Conservation (phyloP, 2,329 filamentous ascomycete genomes). For the Chrysoporthe puriensis region DNA sequence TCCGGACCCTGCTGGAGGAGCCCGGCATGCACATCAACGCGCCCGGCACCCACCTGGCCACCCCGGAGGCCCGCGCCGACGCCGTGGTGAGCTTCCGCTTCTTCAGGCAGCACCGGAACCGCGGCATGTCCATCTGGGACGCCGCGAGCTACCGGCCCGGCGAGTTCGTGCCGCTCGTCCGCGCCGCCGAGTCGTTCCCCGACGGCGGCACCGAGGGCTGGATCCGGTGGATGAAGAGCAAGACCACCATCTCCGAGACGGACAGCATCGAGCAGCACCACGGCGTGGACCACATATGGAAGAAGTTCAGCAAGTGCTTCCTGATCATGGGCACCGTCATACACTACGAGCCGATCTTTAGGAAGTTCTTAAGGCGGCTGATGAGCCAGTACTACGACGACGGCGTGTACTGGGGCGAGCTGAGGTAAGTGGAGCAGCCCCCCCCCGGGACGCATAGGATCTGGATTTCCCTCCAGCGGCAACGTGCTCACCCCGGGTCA, state of each 20-base stretch:
- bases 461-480: not conserved
- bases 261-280: conserved; percentile 82
- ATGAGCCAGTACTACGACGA: conserved; percentile 75
- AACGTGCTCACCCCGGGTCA: conserved; percentile 28
- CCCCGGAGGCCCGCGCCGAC: conserved; percentile 54
- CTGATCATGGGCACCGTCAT: conserved; percentile 73
- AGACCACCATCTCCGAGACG: conserved; percentile 71
- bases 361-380: conserved; percentile 72
- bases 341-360: conserved; percentile 89
- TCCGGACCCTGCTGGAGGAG: conserved; percentile 71
- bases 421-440: conserved; percentile 50
- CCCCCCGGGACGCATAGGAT: not conserved
- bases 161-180: conserved; percentile 59
- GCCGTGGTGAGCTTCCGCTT: conserved; percentile 66
- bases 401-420: conserved; percentile 82
- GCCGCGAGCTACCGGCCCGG: conserved; percentile 61
- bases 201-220: conserved; percentile 73
- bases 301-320: conserved; percentile 78
- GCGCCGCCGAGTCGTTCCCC: conserved; percentile 76
- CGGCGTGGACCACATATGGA: conserved; percentile 83
- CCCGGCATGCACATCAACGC: conserved; percentile 74
- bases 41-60: conserved; percentile 58
- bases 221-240: conserved; percentile 73
- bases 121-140: conserved; percentile 62
- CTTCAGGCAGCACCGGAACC: conserved; percentile 45